These are phyloP conservation scores for Coniella vitis DNA, from an alignment of 2,329 filamentous ascomycete species.

Conservation along the genomic window DNA sequence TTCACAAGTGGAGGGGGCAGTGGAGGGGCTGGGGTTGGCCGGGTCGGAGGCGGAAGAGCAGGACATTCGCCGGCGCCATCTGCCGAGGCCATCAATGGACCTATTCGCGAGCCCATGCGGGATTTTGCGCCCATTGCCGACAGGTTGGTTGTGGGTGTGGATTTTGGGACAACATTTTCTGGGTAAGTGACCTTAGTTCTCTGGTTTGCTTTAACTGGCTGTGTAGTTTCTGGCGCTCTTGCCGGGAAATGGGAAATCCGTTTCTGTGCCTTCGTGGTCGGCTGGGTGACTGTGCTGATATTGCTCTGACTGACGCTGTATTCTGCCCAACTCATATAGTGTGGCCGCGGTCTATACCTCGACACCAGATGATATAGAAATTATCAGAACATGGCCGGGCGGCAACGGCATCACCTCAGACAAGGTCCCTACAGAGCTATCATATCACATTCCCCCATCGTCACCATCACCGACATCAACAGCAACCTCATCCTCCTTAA, in stretches of 20 bases:
- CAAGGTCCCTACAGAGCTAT: conserved; percentile 77
- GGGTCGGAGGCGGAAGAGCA: too few relatives aligned
- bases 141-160: conserved; percentile 68
- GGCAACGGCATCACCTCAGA: conserved; percentile 82
- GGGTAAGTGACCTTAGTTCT: conserved; percentile 47
- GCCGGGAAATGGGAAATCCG: neutral
- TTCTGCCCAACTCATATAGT: conserved; percentile 28
- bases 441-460: conserved; percentile 42
- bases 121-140: conserved; percentile 50
- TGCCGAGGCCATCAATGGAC: conserved; percentile 57
- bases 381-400: conserved; percentile 80
- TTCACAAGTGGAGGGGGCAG: conserved; percentile 43
- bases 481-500: too few relatives aligned
- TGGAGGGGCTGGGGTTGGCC: too few relatives aligned
- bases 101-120: conserved; percentile 47
- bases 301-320: neutral
- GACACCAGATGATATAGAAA: conserved; percentile 72
- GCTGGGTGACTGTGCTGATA: neutral
- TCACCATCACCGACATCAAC: too few relatives aligned
- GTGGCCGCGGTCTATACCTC: conserved; percentile 69
- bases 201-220: neutral
- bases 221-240: neutral
- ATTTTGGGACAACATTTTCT: conserved; percentile 81
- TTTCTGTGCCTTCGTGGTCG: neutral
- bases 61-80: conserved; percentile 37